phyloP scores from a whole-genome alignment of 2,329 filamentous ascomycete species.

The Calonectria hawksworthii region DNA sequence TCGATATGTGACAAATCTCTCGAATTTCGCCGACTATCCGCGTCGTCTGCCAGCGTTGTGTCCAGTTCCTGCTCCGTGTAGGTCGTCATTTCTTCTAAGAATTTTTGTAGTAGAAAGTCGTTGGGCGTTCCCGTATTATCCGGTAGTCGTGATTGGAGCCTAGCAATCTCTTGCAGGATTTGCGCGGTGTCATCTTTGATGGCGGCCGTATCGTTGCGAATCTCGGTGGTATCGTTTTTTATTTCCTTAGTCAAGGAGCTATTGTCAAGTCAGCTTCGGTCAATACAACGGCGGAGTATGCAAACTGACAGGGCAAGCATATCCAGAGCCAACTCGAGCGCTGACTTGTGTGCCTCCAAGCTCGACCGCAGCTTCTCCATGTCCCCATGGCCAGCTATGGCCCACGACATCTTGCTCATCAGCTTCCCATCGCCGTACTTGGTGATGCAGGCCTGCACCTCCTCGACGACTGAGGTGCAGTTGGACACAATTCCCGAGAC shows the following conservation, averaged over 20 bases:
- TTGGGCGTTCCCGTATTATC: not conserved
- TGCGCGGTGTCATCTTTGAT: not conserved
- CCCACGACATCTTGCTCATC: not conserved
- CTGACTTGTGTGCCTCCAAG: not conserved
- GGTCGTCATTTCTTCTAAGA: not conserved
- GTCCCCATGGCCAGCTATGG: not conserved
- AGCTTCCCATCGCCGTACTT: not conserved
- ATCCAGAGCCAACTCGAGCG: not conserved
- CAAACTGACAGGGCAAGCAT: not conserved
- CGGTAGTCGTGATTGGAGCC: not conserved
- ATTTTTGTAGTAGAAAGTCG: not conserved
- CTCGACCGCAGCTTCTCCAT: not conserved
- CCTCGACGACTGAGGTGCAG: not conserved
- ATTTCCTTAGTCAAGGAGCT: not conserved
- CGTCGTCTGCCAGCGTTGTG: not conserved
- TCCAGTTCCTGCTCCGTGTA: not conserved
- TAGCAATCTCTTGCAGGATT: not conserved
- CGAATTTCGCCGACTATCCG: not conserved
- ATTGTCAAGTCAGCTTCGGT: not conserved
- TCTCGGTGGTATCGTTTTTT: not conserved
- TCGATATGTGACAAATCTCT: not conserved
- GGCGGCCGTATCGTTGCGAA: not conserved
- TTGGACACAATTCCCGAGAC: not conserved
- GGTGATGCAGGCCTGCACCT: not conserved
- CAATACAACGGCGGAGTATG: not conserved